Evolutionary conservation across 805 yeast species (phyloP), one percentile per base, ranked within the genome.

Genomic region (Lipomyces spencermartinsiae): DNA sequence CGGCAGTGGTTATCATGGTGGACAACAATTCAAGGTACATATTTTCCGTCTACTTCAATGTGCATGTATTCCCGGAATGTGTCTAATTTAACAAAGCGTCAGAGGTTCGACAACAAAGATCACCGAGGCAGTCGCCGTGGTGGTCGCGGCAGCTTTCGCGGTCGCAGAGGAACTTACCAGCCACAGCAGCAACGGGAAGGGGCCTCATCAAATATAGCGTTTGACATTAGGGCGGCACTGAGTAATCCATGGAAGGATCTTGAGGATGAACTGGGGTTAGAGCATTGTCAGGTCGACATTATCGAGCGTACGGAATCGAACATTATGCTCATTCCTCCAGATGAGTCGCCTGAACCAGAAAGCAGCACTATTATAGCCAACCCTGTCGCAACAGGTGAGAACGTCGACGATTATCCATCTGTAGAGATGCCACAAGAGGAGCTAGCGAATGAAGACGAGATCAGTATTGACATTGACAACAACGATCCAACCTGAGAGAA

Each of bases 31-130:
- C 49, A 43, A 43, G 49, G 49, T 43, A 39, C 8, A 6, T 37
- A 6, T 16, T 37, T 37, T 6, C 16, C 43, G 12, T 37, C 43
- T 43, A 43, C 10, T n/a, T 43, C 49, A 16, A n/a, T 9, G 49
- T n/a, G 22, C 49, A n/a, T 43, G 16, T 6, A n/a, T 43, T 19
- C 8, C n/a, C 22, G 9, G 33, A 10, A 29, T 22, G 56, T 12
- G n/a, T 29, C 33, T 29, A 29, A 29, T 29, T 29, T 62, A 19
- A 71, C 66, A 6, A 53, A 58, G 35, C 67, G 67, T 29, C 61
- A 66, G 22, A 63, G 65, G 5, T 62, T 71, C 22, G 61, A 71
- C 63, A 60, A 71, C 58, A 67, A 70, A 35, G 57, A 74, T 25
- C 66, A 61, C 46, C 58, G 69, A 5, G 61, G 65, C 16, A 59